These are phyloP conservation scores for Amanita pallidorosea DNA, from an alignment of 768 basidiomycete genomes.

Conservation along the genomic window DNA sequence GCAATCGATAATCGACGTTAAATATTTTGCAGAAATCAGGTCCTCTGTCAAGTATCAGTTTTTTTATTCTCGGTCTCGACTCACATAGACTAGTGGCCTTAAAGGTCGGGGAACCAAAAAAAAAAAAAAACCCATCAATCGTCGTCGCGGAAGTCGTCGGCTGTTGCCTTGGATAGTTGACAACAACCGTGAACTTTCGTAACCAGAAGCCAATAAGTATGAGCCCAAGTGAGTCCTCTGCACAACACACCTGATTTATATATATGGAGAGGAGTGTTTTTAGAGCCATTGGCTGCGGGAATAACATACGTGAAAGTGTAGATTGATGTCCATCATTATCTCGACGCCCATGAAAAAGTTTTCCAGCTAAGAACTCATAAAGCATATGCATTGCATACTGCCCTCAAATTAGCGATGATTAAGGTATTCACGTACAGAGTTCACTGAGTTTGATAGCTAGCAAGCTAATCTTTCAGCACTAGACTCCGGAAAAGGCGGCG, in stretches of 20 bases:
- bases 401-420: neutral
- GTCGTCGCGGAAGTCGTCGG: neutral
- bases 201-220: neutral
- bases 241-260: neutral
- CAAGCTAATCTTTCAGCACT: neutral
- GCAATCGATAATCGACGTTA: neutral
- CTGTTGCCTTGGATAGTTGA: constrained; percentile 1
- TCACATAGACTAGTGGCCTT: neutral
- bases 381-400: neutral
- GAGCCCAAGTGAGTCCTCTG: neutral
- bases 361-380: neutral
- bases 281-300: neutral
- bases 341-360: neutral
- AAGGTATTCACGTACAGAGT: neutral
- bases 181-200: neutral
- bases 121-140: neutral
- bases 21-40: neutral
- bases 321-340: neutral
- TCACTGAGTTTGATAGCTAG: neutral
- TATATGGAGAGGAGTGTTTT: neutral
- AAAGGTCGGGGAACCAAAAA: neutral
- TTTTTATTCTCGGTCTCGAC: neutral
- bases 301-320: neutral
- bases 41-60: neutral
- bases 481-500: constrained; percentile 3